Evolutionary conservation across 495 filamentous ascomycete genomes (phyloP), one percentile per base, ranked within the genome.

Genomic region (Aspergillus sclerotiicarbonarius): DNA sequence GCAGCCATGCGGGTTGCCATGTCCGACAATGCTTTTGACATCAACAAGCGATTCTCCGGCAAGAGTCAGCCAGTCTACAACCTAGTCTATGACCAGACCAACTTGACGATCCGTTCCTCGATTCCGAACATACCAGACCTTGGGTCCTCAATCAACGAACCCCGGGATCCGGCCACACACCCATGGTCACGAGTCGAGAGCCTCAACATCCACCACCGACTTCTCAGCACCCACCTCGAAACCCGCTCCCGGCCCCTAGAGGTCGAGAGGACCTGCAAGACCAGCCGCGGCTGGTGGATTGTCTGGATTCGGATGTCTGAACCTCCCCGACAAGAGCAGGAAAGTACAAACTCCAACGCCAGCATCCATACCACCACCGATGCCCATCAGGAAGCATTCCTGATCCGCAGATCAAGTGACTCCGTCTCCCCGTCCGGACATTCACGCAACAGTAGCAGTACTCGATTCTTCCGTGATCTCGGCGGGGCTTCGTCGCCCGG

Each of bases 231-330:
- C 32, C 84, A 91, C 63, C 72, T 74, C 20, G 80, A 84, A 30
- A 90, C 90, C 18, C 80, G 81, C 12, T 73, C 75, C 16, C 74
- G 83, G 10, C 62, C 73, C 1, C 70, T 78, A 13, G 91, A 93
- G 64, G 68, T 87, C 7, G 95, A 98, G 71, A 76, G 89, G n/a
- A 97, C 89, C 12, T 90, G 87, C 71, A 96, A 96, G 79, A 98
- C 92, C 6, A 88, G 78, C 48, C 82, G 92, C 9, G 92, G 92
- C 1, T 98, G 93, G 92, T 98, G 95, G 94, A 80, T 98, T 29
- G 89, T 97, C 51, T 98, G 95, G 92, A 91, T 89, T 52, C 80
- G 89, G 41, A 74, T 93, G 8, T 75, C 86, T 9, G 74, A 78
- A 65, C 25, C 29, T 1, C 31, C 47, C 8, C 47, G n/a, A n/a